phyloP scores from a whole-genome alignment of 106 monocot genomes.

The Hemerocallis citrina region DNA sequence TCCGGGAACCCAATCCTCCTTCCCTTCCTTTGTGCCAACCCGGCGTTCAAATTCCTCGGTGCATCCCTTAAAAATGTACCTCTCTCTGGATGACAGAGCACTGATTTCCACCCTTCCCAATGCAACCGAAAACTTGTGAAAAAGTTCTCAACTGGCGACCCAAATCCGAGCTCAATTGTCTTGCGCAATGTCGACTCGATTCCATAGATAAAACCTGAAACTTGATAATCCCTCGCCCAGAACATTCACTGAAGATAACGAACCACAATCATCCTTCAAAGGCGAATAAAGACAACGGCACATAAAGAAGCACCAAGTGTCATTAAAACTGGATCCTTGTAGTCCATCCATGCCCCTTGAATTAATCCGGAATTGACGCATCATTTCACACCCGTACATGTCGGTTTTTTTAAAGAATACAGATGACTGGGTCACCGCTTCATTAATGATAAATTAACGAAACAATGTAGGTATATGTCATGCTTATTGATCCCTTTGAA shows the following conservation, averaged over 20 bases:
- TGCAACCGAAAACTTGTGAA: constrained; percentile 53
- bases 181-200: constrained; percentile 50
- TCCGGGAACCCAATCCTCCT: constrained; percentile 62
- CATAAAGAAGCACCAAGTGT: constrained; percentile 45
- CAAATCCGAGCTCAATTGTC: constrained; percentile 53
- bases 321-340: constrained; percentile 44
- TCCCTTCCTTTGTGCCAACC: constrained; percentile 47
- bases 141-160: constrained; percentile 57
- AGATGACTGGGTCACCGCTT: too few species aligned
- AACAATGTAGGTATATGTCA: too few species aligned
- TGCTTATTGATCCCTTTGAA: constrained; percentile 37
- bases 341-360: constrained; percentile 54
- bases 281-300: constrained; percentile 18
- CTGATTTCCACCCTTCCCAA: constrained; percentile 68
- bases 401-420: too few species aligned
- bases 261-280: not conserved
- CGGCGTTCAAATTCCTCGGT: constrained; percentile 51
- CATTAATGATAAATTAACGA: too few species aligned
- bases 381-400: constrained; percentile 45
- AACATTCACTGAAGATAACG: constrained; percentile 6
- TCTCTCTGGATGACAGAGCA: constrained; percentile 43
- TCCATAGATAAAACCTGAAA: constrained; percentile 43
- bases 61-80: constrained; percentile 49
- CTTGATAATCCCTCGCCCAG: constrained; percentile 15
- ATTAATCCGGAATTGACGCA: constrained; percentile 25